phyloP scores from a whole-genome alignment of 495 filamentous ascomycete genomes.

The Xylaria flabelliformis region DNA sequence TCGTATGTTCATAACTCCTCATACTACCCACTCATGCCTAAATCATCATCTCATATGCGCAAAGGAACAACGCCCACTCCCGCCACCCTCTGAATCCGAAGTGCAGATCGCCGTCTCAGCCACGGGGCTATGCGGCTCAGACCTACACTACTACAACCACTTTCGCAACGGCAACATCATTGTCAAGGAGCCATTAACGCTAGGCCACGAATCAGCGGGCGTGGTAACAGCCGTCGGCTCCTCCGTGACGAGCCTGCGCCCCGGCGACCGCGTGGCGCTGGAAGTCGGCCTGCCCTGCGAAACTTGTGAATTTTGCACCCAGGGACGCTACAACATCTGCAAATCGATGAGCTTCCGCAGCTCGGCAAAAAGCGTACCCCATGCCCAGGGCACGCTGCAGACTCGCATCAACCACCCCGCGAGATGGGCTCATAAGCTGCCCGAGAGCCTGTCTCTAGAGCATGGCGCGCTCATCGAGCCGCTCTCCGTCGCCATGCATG shows the following conservation, averaged over 20 bases:
- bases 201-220: constrained; percentile 68
- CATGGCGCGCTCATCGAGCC: constrained; percentile 81
- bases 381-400: constrained; percentile 84
- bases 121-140: constrained; percentile 72
- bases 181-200: constrained; percentile 66
- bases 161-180: constrained; percentile 71
- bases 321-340: constrained; percentile 87
- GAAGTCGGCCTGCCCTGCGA: constrained; percentile 84
- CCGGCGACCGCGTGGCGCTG: constrained; percentile 79
- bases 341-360: constrained; percentile 76
- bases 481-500: constrained; percentile 80
- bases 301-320: constrained; percentile 67
- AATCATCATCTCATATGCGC: background rate
- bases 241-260: constrained; percentile 47
- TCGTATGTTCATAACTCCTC: constrained; percentile 54
- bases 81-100: constrained; percentile 53
- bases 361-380: constrained; percentile 78
- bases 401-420: constrained; percentile 79
- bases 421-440: constrained; percentile 70
- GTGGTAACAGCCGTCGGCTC: constrained; percentile 60
- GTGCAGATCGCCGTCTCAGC: constrained; percentile 63
- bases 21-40: too few species aligned
- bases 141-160: constrained; percentile 73
- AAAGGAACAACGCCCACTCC: constrained; percentile 57
- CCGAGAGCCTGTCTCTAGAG: constrained; percentile 64